phyloP scores from a whole-genome alignment of 225 moss, liverwort and hornwort genomes.

The Neckera pumila region DNA sequence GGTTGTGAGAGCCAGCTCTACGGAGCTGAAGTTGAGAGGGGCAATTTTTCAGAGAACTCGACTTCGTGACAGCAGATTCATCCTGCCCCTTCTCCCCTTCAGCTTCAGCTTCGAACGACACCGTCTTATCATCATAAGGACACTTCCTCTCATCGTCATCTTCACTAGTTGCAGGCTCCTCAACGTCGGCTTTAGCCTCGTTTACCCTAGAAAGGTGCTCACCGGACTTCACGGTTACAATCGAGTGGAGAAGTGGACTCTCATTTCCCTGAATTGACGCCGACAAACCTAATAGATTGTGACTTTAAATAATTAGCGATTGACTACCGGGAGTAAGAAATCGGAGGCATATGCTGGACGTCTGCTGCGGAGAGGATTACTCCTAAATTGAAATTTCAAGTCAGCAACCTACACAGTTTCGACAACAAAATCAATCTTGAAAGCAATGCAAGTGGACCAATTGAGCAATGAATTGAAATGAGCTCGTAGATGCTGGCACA shows the following conservation, averaged over 20 bases:
- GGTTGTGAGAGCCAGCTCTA: background rate
- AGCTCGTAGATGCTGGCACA: background rate
- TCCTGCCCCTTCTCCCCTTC: background rate
- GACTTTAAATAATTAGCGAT: background rate
- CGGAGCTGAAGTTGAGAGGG: constrained; percentile 1
- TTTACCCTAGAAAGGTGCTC: constrained; percentile 7
- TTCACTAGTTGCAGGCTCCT: background rate
- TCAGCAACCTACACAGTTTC: background rate
- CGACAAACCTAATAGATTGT: constrained; percentile 2
- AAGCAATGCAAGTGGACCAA: background rate
- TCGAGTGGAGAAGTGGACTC: background rate
- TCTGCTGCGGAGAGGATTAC: background rate
- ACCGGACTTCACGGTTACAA: constrained; percentile 2
- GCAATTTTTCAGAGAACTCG: background rate
- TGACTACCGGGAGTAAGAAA: background rate
- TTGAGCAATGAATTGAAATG: background rate
- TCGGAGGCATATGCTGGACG: background rate
- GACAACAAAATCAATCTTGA: background rate
- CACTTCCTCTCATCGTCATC: background rate
- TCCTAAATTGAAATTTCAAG: background rate
- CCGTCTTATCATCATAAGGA: background rate
- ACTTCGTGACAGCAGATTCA: background rate
- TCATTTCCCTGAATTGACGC: background rate
- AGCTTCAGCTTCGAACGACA: background rate
- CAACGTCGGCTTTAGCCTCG: background rate